Percentiles rank a stretch among this genome's conserved stretches.
Evolutionary conservation across 306 rosid genomes (phyloP).

Genomic region (Morella rubra): DNA sequence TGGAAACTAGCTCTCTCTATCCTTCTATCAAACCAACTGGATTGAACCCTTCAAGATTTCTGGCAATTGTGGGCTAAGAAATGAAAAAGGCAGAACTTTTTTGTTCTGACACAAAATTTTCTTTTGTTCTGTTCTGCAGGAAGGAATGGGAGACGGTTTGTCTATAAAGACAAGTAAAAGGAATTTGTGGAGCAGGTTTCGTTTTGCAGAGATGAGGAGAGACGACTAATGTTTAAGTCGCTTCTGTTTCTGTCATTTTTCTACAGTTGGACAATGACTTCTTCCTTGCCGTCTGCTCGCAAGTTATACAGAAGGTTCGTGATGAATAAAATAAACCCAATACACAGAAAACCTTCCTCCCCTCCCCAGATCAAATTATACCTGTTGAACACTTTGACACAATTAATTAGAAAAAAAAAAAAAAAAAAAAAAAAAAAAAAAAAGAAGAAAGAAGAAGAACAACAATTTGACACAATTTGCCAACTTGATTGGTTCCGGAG

Average conservation of each 20-base stretch:
- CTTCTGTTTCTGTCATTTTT: constrained; percentile 28
- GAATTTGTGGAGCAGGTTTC: constrained; percentile 61
- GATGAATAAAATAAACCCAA: no score
- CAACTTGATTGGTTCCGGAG: constrained; percentile 34
- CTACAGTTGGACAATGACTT: constrained; percentile 35
- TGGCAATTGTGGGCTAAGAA: no score
- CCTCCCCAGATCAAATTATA: no score
- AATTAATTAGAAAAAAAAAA: no score
- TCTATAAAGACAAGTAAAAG: constrained; percentile 18
- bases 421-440: no score
- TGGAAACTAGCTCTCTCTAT: neutral
- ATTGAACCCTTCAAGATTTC: neutral
- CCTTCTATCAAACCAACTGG: neutral
- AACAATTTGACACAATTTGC: no score
- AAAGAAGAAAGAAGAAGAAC: no score
- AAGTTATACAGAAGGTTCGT: neutral
- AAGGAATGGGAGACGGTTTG: neutral
- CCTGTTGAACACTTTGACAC: no score
- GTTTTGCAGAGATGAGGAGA: constrained; percentile 30
- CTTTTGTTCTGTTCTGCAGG: neutral
- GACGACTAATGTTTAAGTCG: constrained; percentile 43
- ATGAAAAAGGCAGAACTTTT: constrained; percentile 3
- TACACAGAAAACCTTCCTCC: neutral
- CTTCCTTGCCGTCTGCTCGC: no score
- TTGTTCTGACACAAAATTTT: no score